Percentiles rank a stretch among this genome's conserved stretches.
phyloP scores from a whole-genome alignment of 2,329 filamentous ascomycete species.

The Xylariaceae sp. region DNA sequence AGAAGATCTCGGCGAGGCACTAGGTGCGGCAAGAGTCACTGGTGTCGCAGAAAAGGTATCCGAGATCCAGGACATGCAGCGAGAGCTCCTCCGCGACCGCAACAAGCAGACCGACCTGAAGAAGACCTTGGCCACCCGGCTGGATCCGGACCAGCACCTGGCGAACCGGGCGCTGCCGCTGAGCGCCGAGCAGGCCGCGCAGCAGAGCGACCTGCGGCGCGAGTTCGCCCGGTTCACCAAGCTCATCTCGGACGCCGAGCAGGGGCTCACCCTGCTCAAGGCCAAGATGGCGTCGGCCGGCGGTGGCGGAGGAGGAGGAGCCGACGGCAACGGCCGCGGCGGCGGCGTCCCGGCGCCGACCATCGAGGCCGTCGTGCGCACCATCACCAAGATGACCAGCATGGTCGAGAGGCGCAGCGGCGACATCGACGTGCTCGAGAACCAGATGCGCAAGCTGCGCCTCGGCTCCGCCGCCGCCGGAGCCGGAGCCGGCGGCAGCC shows the following conservation, averaged over 20 bases:
- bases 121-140: constrained; percentile 62
- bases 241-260: constrained; percentile 70
- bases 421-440: constrained; percentile 84
- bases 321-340: constrained; percentile 25
- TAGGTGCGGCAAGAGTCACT: constrained; percentile 61
- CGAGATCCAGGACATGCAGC: constrained; percentile 58
- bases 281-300: constrained; percentile 62
- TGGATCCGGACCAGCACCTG: constrained; percentile 61
- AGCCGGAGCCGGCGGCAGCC: constrained; percentile 35
- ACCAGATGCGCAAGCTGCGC: constrained; percentile 69
- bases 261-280: constrained; percentile 69
- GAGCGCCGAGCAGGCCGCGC: constrained; percentile 73
- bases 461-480: constrained; percentile 38
- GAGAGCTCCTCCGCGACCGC: constrained; percentile 64
- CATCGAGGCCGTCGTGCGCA: constrained; percentile 84
- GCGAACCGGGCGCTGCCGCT: constrained; percentile 63
- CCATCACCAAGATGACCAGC: constrained; percentile 83
- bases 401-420: constrained; percentile 89
- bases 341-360: constrained; percentile 54
- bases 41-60: constrained; percentile 62
- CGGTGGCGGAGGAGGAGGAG: too few relatives aligned
- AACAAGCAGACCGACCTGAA: constrained; percentile 72
- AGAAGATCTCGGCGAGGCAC: constrained; percentile 52
- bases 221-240: constrained; percentile 68
- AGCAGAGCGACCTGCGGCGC: constrained; percentile 76